phyloP scores from a whole-genome alignment of 108 stramenopile genomes.

The Aurantiochytrium sp. region DNA sequence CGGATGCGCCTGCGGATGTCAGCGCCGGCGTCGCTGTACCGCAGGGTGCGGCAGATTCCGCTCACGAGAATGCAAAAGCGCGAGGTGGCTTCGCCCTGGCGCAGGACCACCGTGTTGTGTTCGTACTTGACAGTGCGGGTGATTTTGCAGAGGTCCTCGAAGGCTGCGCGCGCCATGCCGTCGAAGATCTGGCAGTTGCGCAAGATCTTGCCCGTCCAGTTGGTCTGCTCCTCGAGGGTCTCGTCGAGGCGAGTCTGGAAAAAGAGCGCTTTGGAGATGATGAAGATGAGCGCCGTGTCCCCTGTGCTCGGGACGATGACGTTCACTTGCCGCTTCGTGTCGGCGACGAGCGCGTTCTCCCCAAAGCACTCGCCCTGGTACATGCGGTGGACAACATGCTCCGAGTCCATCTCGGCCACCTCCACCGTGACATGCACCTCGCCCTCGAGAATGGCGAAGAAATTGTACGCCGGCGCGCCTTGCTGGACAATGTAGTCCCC shows the following conservation, averaged over 20 bases:
- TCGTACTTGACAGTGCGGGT: background rate
- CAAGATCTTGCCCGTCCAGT: background rate
- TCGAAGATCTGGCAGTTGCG: background rate
- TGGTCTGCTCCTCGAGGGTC: background rate
- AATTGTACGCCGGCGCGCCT: background rate
- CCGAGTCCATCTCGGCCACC: background rate
- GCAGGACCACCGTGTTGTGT: conserved; percentile 12
- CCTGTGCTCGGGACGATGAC: background rate
- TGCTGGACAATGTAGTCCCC: conserved; percentile 10
- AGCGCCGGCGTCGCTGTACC: background rate
- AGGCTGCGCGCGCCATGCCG: background rate
- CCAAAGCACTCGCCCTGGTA: conserved; percentile 11
- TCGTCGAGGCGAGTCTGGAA: background rate
- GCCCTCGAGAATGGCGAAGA: conserved; percentile 17
- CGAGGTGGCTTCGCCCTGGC: conserved; percentile 9
- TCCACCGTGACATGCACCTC: background rate
- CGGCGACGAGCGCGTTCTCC: background rate
- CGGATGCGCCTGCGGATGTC: background rate
- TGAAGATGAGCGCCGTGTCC: background rate
- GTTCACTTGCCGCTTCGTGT: background rate
- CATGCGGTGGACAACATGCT: conserved; percentile 15
- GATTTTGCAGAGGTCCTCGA: background rate
- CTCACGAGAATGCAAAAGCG: conserved; percentile 22
- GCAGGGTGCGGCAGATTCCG: background rate
- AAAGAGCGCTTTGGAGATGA: background rate